Percentiles rank a stretch among this genome's conserved stretches.
Conservation (phyloP, 768 basidiomycete genomes). For the Russula emetica region DNA sequence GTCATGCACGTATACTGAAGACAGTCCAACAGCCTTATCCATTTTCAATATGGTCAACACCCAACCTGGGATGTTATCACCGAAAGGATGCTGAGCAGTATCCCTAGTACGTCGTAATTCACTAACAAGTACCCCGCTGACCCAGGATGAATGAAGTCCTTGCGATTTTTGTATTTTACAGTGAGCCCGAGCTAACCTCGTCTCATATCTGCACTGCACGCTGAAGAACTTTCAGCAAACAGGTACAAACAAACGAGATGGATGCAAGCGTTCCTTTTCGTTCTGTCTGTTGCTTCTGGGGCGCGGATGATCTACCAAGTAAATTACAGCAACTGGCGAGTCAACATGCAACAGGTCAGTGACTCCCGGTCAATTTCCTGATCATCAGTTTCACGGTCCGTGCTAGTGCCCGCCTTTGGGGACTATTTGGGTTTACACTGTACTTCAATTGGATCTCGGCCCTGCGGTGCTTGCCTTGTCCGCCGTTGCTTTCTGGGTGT, state of each 20-base stretch:
- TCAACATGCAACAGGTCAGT: constrained; percentile 70
- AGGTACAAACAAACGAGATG: constrained; percentile 55
- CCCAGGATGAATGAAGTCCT: constrained; percentile 47
- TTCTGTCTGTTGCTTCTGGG: constrained; percentile 54
- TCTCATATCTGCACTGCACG: neutral
- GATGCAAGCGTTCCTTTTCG: constrained; percentile 56
- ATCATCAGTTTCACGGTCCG: neutral
- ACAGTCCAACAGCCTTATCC: constrained; percentile 52
- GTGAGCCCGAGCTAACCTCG: constrained; percentile 39
- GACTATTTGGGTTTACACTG: constrained; percentile 72
- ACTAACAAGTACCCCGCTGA: neutral
- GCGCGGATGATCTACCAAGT: constrained; percentile 66
- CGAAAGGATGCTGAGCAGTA: constrained; percentile 57
- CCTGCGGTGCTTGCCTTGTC: constrained; percentile 55
- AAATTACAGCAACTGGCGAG: constrained; percentile 63
- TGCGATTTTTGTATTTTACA: constrained; percentile 70
- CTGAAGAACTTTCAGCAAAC: constrained; percentile 44
- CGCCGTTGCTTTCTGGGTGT: constrained; percentile 51
- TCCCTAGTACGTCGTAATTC: constrained; percentile 59
- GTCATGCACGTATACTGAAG: constrained; percentile 1
- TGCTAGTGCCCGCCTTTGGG: constrained; percentile 69
- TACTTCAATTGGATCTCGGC: constrained; percentile 64
- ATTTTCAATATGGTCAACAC: constrained; percentile 71
- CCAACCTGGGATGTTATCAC: constrained; percentile 45
- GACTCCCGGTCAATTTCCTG: neutral